Evolutionary conservation across 78 protist species (phyloP), one percentile per base, ranked within the genome.

Genomic region (Polysphondylium violaceum): DNA sequence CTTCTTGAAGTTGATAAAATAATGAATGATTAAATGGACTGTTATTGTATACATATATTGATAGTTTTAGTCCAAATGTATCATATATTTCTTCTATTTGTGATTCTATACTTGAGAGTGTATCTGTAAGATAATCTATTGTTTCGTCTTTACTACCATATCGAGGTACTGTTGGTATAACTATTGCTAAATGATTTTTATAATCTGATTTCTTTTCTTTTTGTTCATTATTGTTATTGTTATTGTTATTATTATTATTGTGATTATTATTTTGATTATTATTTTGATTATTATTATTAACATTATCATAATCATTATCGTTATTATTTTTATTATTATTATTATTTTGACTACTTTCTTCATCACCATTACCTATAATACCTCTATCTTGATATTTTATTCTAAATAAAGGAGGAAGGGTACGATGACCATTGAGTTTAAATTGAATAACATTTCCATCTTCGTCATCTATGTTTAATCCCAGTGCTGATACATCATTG

Each of bases 11-110:
- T 65, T 65, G 33, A 21, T n/a, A 17, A n/a, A 65, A 65, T 0
- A 65, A 25, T 33, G 73, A 38, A 65, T 65, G 73, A 29, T 38
- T 40, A 3, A n/a, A n/a, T 21, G 73, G 73, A n/a, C 43, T 65
- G 2, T 65, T 65, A 38, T 65, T 65, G n/a, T 38, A 65, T 38
- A 65, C 73, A 8, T 38, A 38, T 9, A 65, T 51, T 3, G 33
- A 38, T 9, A 65, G 33, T 29, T 65, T 51, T 29, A 65, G 40
- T 7, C 73, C 73, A 33, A 51, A 65, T 1, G n/a, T 38, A n/a
- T 44, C 55, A 1, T n/a, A 29, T 11, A 38, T 65, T 9, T 65
- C 73, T 38, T 65, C 40, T 14, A 51, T 38, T 65, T 65, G 73
- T 21, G 33, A 44, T 38, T 65, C 73, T 38, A 65, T 38, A 8